Base-by-base conservation (phyloP, 352 stramenopile species). In the Aphanomyces cochlioides region DNA sequence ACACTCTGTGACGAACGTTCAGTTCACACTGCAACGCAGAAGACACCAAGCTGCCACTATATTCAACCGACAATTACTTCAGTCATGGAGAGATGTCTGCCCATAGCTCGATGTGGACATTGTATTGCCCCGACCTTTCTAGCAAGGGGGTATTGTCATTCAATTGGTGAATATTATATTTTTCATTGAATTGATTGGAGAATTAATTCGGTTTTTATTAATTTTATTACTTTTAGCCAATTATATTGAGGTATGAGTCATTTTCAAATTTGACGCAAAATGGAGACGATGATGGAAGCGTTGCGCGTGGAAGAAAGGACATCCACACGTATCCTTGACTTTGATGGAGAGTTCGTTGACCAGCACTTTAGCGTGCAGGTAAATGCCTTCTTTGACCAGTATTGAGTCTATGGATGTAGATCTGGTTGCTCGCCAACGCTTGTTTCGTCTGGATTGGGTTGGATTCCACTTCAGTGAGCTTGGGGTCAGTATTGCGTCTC, bases 401-500 rank as follows among this genome's bases (percentile, higher is more conserved):
- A 34, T 37, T 5, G 28, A 61, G 39, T 28, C 12, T 37, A 61
- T 37, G 13, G 13, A 19, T 21, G 21, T 37, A n/a, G 77, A 78
- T 93, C 65, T 92, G 84, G 84, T 69, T 91, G 38, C 74, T 93
- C 48, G 66, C 54, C 4, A 80, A 78, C 73, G 85, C 84, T 56
- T 61, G 90, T 28, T 93, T 90, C 53, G 84, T 93, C n/a, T 93
- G 84, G 84, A 86, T 91, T 73, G 85, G 85, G 3, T 79, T 82
- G 10, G 79, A 67, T 40, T 73, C 53, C 37, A 77, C 34, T 7
- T 1, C 50, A 15, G 53, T 36, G 4, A 5, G 39, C 19, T 37
- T 72, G 40, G 39, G 41, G 28, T 28, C 28, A 28, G 66, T 72
- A 19, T 15, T 17, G 12, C 19, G 13, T 39, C 38, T n/a, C 19